Percentiles rank a stretch among this genome's conserved stretches.
Conservation (phyloP, 306 rosid species). For the Nissolia schottii region DNA sequence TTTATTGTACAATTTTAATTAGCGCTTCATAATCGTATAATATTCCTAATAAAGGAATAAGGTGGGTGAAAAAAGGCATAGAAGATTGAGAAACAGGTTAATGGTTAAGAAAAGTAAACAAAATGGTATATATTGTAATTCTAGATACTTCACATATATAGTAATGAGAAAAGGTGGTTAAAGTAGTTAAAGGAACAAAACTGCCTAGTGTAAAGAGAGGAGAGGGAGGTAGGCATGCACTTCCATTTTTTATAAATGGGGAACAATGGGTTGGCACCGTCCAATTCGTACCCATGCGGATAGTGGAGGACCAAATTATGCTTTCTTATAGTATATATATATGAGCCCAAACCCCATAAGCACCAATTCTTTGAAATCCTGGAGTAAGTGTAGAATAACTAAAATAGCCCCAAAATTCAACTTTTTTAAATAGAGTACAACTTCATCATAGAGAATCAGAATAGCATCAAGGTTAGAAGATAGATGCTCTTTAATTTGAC, state of each 20-base stretch:
- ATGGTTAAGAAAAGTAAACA: slow-evolving; percentile 2
- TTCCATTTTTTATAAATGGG: slow-evolving; percentile 7
- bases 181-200: slow-evolving; percentile 20
- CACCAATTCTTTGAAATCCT: slow-evolving; percentile 32
- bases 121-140: too few relatives aligned
- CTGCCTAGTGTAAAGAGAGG: slow-evolving; percentile 25
- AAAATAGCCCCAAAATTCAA: slow-evolving; percentile 5
- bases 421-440: not conserved
- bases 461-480: slow-evolving; percentile 9
- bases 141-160: too few relatives aligned
- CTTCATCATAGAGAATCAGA: not conserved
- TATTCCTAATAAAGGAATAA: too few relatives aligned
- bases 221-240: slow-evolving; percentile 26
- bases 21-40: too few relatives aligned
- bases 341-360: not conserved
- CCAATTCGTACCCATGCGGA: slow-evolving; percentile 17
- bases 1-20: too few relatives aligned
- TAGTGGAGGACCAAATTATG: slow-evolving; percentile 24
- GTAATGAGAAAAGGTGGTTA: slow-evolving; percentile 26
- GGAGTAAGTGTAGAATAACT: not conserved
- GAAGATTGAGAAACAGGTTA: not conserved
- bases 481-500: not conserved
- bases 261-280: slow-evolving; percentile 33
- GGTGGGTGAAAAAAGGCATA: not conserved
- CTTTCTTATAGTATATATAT: slow-evolving; percentile 31